phyloP scores from a whole-genome alignment of 2,329 filamentous ascomycete genomes.

The Rhinocladiella similis region DNA sequence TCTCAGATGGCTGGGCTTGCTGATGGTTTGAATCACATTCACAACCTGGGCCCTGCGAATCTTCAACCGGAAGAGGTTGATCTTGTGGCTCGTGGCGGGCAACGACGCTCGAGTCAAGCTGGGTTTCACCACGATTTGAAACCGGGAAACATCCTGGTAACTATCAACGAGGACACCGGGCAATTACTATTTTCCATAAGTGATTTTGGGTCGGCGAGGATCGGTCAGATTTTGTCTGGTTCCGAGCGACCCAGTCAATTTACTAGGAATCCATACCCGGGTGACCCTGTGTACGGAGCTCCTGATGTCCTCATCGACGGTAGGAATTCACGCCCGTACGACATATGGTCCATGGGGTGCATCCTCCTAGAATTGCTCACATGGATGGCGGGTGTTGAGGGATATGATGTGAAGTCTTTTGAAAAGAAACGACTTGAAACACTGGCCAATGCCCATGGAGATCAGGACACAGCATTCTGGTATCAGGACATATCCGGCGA shows the following conservation, averaged over 20 bases:
- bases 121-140: slow-evolving; percentile 3
- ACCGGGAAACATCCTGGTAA: slow-evolving; percentile 2
- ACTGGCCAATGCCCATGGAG: background rate
- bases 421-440: background rate
- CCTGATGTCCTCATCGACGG: background rate
- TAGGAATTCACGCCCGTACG: slow-evolving; percentile 2
- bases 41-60: background rate
- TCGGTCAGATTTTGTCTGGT: background rate
- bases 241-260: background rate
- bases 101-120: background rate
- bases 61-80: background rate
- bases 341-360: slow-evolving; percentile 3
- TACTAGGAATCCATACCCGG: background rate
- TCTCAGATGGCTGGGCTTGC: background rate
- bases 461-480: background rate
- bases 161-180: background rate
- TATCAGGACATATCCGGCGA: background rate
- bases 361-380: background rate
- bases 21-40: background rate
- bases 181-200: background rate
- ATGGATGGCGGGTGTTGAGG: background rate
- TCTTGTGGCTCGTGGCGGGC: background rate
- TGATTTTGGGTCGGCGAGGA: background rate
- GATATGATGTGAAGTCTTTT: background rate
- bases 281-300: background rate